phyloP scores from a whole-genome alignment of 2,329 filamentous ascomycete species.

The Penicillium sp. region DNA sequence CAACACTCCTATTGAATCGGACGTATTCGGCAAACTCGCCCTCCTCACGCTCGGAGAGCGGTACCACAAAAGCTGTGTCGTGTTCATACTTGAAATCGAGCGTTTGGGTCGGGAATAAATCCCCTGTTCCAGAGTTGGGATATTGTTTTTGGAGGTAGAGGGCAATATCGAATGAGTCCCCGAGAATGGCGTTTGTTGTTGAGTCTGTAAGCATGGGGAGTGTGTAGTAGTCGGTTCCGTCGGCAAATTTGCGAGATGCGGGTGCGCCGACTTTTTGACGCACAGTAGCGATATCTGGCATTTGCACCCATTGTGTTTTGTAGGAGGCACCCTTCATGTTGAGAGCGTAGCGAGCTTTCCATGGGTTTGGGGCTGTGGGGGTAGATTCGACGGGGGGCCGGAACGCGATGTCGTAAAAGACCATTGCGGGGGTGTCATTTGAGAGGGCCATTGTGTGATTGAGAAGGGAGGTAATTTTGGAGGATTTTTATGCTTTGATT shows the following conservation, averaged over 20 bases:
- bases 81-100: slow-evolving; percentile 44
- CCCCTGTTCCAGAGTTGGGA: slow-evolving; percentile 48
- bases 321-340: slow-evolving; percentile 53
- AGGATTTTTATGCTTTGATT: neutral
- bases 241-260: slow-evolving; percentile 55
- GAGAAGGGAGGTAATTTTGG: neutral
- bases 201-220: slow-evolving; percentile 59
- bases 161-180: slow-evolving; percentile 68
- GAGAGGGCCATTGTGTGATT: neutral
- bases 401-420: slow-evolving; percentile 53
- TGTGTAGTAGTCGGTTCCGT: slow-evolving; percentile 62
- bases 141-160: slow-evolving; percentile 53
- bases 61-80: slow-evolving; percentile 33
- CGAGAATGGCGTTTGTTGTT: slow-evolving; percentile 44
- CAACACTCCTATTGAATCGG: slow-evolving; percentile 57
- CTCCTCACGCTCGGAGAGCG: slow-evolving; percentile 38
- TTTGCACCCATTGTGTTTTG: slow-evolving; percentile 53
- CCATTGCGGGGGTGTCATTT: slow-evolving; percentile 20
- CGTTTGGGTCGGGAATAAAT: slow-evolving; percentile 50
- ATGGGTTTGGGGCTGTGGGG: slow-evolving; percentile 51
- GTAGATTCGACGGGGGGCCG: slow-evolving; percentile 30
- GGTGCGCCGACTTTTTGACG: slow-evolving; percentile 51
- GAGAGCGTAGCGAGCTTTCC: slow-evolving; percentile 53
- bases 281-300: slow-evolving; percentile 54
- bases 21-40: slow-evolving; percentile 39